Evolutionary conservation across 352 stramenopile species (phyloP), one percentile per base, ranked within the genome.

Genomic region (Phytopythium montanum): DNA sequence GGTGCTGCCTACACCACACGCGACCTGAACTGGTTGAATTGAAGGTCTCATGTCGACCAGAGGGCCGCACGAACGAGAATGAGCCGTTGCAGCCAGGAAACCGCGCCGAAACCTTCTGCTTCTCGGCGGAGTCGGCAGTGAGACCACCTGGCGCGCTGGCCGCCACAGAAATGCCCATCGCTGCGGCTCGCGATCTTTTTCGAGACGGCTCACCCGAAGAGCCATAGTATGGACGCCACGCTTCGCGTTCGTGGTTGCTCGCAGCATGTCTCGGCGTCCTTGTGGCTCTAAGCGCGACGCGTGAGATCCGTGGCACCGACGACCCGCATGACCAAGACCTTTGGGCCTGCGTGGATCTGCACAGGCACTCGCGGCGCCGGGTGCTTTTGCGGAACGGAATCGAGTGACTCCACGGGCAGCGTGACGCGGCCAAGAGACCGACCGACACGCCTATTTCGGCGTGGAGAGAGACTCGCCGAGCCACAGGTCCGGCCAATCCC

Each of bases 401-500:
- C 41, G 2, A 45, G 39, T 45, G 36, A 42, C 36, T 42, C 36
- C 36, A 45, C 18, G 39, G 0, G 7, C n/a, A 6, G 39, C 39
- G n/a, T 45, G 8, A 25, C 39, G 16, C 39, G 3, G 25, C 16
- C 39, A 45, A 25, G 39, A 45, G 36, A 13, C 36, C 36, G 13
- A 5, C 10, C 19, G 16, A 42, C 36, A 42, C 36, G 36, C 10
- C 36, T 19, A n/a, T 45, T 25, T 45, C 39, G 16, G 16, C 12
- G 26, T 28, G 25, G 45, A n/a, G n/a, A n/a, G n/a, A n/a, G n/a
- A n/a, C n/a, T n/a, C n/a, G n/a, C 9, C 45, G 46, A 39, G 46
- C 45, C 45, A 52, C 45, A 52, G 45, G 21, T 10, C 19, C 45
- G 25, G 25, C 46, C 46, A 54, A 54, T 54, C 46, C 31, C 46